These are phyloP conservation scores for Neocatenulostroma microsporum DNA, from an alignment of 2,329 filamentous ascomycete species.

Conservation along the genomic window DNA sequence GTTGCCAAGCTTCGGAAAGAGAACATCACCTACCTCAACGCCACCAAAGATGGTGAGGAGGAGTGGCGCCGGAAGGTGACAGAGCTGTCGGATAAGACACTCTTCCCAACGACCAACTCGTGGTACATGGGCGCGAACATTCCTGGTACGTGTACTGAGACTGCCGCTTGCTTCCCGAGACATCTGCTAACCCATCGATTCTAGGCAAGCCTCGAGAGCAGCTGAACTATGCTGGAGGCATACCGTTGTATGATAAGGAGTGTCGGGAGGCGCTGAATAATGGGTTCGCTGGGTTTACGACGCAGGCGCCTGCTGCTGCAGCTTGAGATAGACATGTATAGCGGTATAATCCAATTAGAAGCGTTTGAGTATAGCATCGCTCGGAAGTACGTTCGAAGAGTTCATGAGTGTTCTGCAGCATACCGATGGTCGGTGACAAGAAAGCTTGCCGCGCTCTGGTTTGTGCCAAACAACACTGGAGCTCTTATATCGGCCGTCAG, in stretches of 20 bases:
- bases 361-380: no score
- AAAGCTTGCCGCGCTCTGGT: no score
- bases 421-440: no score
- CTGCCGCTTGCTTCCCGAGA: no score
- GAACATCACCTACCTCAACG: constrained; percentile 33
- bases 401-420: no score
- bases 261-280: constrained; percentile 31
- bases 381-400: no score
- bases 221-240: constrained; percentile 36
- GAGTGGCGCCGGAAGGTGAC: constrained; percentile 31
- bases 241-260: constrained; percentile 30
- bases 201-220: constrained; percentile 39
- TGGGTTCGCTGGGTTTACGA: constrained; percentile 21
- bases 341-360: no score
- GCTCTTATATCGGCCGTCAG: no score
- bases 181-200: no score
- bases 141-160: constrained; percentile 6
- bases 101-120: constrained; percentile 25
- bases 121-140: constrained; percentile 24
- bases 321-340: no score
- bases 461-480: no score
- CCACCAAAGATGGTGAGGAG: constrained; percentile 36
- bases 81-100: constrained; percentile 23
- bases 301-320: constrained; percentile 4
- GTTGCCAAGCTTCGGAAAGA: constrained; percentile 33